Conservation (phyloP, 768 basidiomycete species). For the Lyophyllum semitale region DNA sequence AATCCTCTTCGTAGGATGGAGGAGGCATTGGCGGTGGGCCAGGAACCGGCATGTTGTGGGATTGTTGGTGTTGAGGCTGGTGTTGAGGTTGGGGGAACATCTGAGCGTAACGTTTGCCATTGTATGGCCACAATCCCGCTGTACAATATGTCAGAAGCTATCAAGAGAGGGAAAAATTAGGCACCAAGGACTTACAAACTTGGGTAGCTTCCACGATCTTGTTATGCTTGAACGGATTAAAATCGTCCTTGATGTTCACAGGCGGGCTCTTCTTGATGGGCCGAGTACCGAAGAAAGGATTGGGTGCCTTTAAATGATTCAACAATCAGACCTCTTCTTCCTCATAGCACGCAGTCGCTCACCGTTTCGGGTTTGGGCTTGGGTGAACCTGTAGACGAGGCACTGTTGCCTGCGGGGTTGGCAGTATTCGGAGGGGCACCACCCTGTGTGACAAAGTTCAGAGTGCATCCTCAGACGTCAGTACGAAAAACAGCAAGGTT, state of each 20-base stretch:
- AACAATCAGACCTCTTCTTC: conserved; percentile 8
- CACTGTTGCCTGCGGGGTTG: conserved; percentile 33
- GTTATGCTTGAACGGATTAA: conserved; percentile 92
- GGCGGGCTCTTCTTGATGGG: conserved; percentile 70
- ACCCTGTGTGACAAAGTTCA: conserved; percentile 35
- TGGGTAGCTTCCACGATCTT: conserved; percentile 76
- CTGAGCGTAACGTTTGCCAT: conserved; percentile 80
- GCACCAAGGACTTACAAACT: conserved; percentile 57
- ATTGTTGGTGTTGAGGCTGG: conserved; percentile 62
- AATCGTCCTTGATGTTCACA: conserved; percentile 93
- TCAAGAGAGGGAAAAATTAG: neutral
- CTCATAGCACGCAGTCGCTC: conserved; percentile 2
- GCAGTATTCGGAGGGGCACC: conserved; percentile 48
- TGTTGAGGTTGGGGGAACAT: conserved; percentile 71
- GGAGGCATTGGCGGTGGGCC: conserved; percentile 72
- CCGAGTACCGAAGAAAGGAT: conserved; percentile 90
- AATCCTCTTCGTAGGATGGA: conserved; percentile 80
- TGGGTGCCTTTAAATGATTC: conserved; percentile 50
- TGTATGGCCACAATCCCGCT: conserved; percentile 88
- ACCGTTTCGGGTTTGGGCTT: conserved; percentile 64
- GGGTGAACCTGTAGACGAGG: conserved; percentile 59
- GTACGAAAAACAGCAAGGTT: conserved; percentile 28
- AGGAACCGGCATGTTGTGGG: conserved; percentile 66
- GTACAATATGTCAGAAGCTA: conserved; percentile 1
- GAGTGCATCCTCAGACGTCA: conserved; percentile 21